Evolutionary conservation across 257 asterid genomes (phyloP).

Genomic region (Nicotiana paniculata): DNA sequence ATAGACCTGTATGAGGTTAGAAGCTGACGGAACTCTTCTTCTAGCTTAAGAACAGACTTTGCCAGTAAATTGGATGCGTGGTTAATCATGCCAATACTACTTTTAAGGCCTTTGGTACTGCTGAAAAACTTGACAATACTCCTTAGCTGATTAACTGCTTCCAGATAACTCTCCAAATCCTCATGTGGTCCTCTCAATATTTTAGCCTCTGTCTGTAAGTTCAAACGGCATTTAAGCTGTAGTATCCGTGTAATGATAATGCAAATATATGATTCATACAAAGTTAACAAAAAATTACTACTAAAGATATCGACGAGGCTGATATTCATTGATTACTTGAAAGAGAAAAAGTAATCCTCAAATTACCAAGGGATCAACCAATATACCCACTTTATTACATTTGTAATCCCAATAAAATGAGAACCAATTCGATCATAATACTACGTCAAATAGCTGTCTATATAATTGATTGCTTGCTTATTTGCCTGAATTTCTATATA

Average conservation of each 20-base stretch:
- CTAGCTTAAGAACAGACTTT: slow-evolving; percentile 66
- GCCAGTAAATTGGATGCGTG: slow-evolving; percentile 61
- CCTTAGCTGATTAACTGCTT: slow-evolving; percentile 82
- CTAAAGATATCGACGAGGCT: not conserved
- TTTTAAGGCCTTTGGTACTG: slow-evolving; percentile 52
- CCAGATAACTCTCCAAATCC: slow-evolving; percentile 82
- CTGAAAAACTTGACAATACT: slow-evolving; percentile 50
- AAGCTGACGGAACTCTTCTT: slow-evolving; percentile 85
- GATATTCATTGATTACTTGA: not conserved
- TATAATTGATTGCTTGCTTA: too few relatives aligned
- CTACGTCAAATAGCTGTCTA: too few relatives aligned
- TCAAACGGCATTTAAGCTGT: not conserved
- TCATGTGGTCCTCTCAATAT: slow-evolving; percentile 94
- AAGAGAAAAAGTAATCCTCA: not conserved
- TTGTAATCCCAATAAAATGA: not conserved
- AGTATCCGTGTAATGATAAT: not conserved
- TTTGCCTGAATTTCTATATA: not conserved
- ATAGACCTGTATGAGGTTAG: slow-evolving; percentile 68
- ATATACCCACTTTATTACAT: not conserved
- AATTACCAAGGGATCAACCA: not conserved
- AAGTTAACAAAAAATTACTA: not conserved
- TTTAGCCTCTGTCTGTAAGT: slow-evolving; percentile 87
- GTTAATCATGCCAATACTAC: slow-evolving; percentile 56
- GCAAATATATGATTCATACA: not conserved
- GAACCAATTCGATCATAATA: not conserved